phyloP scores from a whole-genome alignment of 371 early-diverging fungal species.

The Vairimorpha apis region DNA sequence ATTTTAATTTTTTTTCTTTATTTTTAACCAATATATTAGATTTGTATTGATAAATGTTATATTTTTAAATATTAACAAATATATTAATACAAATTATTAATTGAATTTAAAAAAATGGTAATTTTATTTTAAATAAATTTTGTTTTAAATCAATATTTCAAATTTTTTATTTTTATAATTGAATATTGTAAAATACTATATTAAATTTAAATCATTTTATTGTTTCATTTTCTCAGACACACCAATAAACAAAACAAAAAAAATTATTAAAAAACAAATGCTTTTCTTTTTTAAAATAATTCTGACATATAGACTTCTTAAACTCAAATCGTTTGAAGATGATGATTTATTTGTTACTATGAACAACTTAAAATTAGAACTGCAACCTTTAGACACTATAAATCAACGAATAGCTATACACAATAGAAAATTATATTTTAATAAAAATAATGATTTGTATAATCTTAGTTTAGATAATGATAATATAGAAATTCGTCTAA shows the following conservation, averaged over 20 bases:
- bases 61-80: too few species aligned
- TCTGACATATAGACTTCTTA: constrained; percentile 7
- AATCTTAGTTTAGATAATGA: constrained; percentile 16
- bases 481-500: constrained; percentile 25
- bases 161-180: too few species aligned
- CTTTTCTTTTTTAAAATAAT: neutral
- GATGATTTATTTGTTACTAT: constrained; percentile 24
- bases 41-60: too few species aligned
- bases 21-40: too few species aligned
- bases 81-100: too few species aligned
- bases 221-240: neutral
- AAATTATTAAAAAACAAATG: neutral
- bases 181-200: neutral
- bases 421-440: constrained; percentile 27
- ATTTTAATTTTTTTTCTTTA: too few species aligned
- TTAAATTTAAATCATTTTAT: neutral
- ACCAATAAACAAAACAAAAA: constrained; percentile 1
- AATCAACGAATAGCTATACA: constrained; percentile 29
- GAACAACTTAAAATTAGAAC: neutral
- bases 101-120: too few species aligned
- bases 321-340: constrained; percentile 15
- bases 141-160: too few species aligned
- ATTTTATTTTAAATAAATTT: too few species aligned
- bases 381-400: neutral
- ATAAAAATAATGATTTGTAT: constrained; percentile 21